Percentiles rank a stretch among this genome's conserved stretches.
These are phyloP conservation scores for Beta macrorhiza DNA, from an alignment of 179 eudicot genomes.

Conservation along the genomic window DNA sequence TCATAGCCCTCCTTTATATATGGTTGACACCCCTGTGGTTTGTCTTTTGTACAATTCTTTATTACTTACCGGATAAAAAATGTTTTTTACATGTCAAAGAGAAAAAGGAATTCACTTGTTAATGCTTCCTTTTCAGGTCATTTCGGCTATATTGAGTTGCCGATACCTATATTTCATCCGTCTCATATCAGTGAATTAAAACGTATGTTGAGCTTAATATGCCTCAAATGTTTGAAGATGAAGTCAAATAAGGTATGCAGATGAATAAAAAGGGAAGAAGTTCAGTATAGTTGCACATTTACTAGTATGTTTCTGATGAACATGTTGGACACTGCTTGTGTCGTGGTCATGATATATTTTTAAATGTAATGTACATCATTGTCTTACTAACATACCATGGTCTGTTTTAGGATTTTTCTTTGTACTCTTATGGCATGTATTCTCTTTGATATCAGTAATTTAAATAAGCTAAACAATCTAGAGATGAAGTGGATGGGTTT, in stretches of 20 bases:
- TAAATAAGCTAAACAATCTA: neutral
- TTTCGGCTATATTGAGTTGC: slow-evolving; percentile 86
- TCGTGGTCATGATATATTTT: neutral
- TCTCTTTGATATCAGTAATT: neutral
- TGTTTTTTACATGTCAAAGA: slow-evolving; percentile 13
- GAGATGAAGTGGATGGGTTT: neutral
- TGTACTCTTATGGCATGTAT: neutral
- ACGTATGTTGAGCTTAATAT: slow-evolving; percentile 54
- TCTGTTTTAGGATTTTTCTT: neutral
- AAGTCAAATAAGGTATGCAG: slow-evolving; percentile 68
- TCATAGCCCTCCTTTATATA: neutral
- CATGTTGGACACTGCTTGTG: neutral
- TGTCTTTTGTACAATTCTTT: neutral
- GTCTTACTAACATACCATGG: neutral
- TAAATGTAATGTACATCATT: no score
- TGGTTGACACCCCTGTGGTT: neutral
- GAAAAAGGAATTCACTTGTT: neutral
- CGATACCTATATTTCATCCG: slow-evolving; percentile 85
- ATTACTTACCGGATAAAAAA: neutral
- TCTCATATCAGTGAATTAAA: slow-evolving; percentile 77
- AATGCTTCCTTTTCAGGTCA: slow-evolving; percentile 59
- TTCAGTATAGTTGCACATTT: neutral
- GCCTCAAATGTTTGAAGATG: slow-evolving; percentile 82
- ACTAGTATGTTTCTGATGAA: neutral
- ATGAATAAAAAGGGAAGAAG: neutral